Evolutionary conservation across 2,329 filamentous ascomycete species (phyloP), one percentile per base, ranked within the genome.

Genomic region (Penicillium sumatraense): DNA sequence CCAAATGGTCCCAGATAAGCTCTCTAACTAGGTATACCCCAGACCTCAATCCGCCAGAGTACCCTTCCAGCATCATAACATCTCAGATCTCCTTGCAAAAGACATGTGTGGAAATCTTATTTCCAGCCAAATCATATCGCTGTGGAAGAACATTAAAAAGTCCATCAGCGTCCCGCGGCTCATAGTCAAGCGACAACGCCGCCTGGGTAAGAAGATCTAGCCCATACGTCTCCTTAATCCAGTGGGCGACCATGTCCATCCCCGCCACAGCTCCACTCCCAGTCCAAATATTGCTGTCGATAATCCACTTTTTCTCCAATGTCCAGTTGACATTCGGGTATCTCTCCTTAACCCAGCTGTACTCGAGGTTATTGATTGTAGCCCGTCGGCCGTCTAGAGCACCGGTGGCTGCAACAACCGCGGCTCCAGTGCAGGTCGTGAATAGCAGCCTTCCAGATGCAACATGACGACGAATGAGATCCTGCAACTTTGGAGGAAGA

Each of bases 271-370:
- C 76, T 13, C 79, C 79, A 1, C 72, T 72, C 0, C 73, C 75
- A 2, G 79, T 81, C 79, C 79, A 81, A 26, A 80, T 69, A 33
- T 80, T 79, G 1, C 70, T 75, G 46, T 80, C 77, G 1, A 75
- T 53, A 51, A 80, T 65, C 77, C 78, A 81, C 20, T 80, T 75
- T 54, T 71, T 72, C 23, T 77, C 71, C 24, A 59, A 67, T 1
- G 71, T 72, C 79, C 78, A 81, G 3, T 78, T 73, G 10, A 81
- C 77, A 1, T 75, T 69, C 0, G 79, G 75, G 4, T 67, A 72
- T 7, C 61, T 56, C 23, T 68, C 58, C 49, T 65, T 71, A 0
- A 72, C 63, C 49, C 61, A 63, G 1, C 66, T 63, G 41, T 72
- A 68, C 2, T 62, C 63, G 0, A 64, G 51, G 52, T 80, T 73